Percentiles rank a stretch among this genome's conserved stretches.
Evolutionary conservation across 495 filamentous ascomycete species (phyloP).

Genomic region (Baudoinia panamericana): DNA sequence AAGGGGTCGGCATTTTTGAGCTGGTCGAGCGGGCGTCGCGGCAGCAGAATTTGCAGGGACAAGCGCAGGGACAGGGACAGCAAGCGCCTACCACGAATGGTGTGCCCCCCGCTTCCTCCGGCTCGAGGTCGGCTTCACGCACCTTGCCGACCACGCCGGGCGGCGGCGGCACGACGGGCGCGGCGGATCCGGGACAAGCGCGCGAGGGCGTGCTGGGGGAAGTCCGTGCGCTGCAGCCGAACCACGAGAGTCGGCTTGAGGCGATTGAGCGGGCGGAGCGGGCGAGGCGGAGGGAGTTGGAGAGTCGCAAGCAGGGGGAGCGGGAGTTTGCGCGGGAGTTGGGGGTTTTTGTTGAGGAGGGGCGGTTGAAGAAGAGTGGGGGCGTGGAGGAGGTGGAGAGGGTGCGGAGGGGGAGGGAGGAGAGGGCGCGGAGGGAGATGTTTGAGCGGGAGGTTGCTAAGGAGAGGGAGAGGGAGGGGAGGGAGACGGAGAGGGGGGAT

Average conservation of each 20-base stretch:
- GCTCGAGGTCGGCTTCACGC: constrained; percentile 17
- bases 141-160: too few relatives aligned
- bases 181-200: constrained; percentile 45
- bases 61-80: too few relatives aligned
- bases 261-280: constrained; percentile 93
- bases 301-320: constrained; percentile 58
- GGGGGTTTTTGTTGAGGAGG: constrained; percentile 76
- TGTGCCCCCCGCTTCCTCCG: background rate
- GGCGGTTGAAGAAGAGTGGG: constrained; percentile 86
- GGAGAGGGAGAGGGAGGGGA: constrained; percentile 20
- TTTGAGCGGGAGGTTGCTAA: constrained; percentile 54
- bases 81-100: too few relatives aligned
- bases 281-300: constrained; percentile 73
- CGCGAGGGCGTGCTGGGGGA: constrained; percentile 88
- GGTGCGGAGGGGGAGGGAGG: constrained; percentile 71
- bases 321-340: constrained; percentile 85
- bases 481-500: constrained; percentile 16
- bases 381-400: constrained; percentile 90
- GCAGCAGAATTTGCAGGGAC: constrained; percentile 84
- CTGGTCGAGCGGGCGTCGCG: constrained; percentile 94
- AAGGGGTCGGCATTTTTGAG: constrained; percentile 79
- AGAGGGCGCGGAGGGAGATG: constrained; percentile 70
- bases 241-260: constrained; percentile 83
- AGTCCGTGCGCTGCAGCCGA: constrained; percentile 85
- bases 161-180: constrained; percentile 44